These are phyloP conservation scores for Raddia guianensis DNA, from an alignment of 176 grass and related monocot genomes.

Conservation along the genomic window DNA sequence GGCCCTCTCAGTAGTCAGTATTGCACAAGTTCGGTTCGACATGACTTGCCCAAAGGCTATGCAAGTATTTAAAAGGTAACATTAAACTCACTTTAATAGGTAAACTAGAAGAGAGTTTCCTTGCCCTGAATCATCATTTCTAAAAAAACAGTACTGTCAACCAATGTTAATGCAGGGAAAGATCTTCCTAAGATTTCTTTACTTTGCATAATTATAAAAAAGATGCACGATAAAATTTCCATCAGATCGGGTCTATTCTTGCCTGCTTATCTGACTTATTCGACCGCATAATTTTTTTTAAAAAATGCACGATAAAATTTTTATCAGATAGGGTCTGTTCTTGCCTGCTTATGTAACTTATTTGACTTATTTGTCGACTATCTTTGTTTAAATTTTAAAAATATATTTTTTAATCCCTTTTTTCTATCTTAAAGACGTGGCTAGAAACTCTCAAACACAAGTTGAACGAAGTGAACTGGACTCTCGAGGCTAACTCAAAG, in stretches of 20 bases:
- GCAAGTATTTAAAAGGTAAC: not conserved
- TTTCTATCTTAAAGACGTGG: no score
- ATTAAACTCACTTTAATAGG: not conserved
- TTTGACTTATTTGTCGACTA: no score
- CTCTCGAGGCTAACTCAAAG: no score
- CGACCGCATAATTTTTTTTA: not conserved
- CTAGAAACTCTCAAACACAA: no score
- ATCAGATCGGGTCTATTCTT: not conserved
- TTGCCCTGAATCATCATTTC: not conserved
- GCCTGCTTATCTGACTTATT: no score
- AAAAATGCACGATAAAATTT: not conserved
- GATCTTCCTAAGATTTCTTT: not conserved
- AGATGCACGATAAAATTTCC: not conserved
- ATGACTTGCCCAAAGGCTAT: not conserved
- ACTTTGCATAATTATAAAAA: not conserved
- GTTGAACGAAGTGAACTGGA: no score
- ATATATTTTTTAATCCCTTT: no score
- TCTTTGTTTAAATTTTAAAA: no score
- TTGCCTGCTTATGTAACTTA: no score
- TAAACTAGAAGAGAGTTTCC: conserved; percentile 10
- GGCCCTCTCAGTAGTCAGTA: not conserved
- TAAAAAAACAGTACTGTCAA: not conserved
- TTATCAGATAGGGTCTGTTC: not conserved
- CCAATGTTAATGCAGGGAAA: not conserved
- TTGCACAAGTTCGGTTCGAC: not conserved